Evolutionary conservation across 2,329 filamentous ascomycete species (phyloP), one percentile per base, ranked within the genome.

Genomic region (Paracoccidioides lutzii): DNA sequence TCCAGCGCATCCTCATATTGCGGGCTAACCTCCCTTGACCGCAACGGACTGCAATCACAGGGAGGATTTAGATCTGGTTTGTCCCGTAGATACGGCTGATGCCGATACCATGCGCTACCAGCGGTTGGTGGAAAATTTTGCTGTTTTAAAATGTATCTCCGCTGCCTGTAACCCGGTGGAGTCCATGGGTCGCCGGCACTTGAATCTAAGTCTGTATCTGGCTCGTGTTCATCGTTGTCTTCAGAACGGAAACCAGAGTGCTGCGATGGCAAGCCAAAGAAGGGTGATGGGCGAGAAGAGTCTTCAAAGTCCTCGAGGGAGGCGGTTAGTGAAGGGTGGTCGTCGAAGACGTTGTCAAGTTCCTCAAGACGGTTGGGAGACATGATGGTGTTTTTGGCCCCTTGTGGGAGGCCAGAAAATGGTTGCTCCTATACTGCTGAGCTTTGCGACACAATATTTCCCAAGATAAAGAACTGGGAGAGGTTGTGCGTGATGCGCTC

Each of bases 211-310:
- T 67, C 61, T 66, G 67, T 33, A 6, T 59, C 64, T 56, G 75
- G 75, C 50, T 74, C 70, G 59, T 66, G 69, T 52, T 69, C 71
- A 33, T 78, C 76, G 50, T 78, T 73, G 40, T 74, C 71, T 52
- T 73, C 73, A 14, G 75, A 83, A 61, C 80, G 77, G 73, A 85
- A 84, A 64, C 78, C 81, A 42, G 81, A 85, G 67, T 83, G 81
- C 61, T 81, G 78, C 52, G 78, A 81, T 14, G 78, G 78, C 55
- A 79, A 62, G 28, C 76, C 75, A 58, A 80, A 79, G 53, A 77
- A 67, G 15, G 79, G 80, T 14, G 77, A 78, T 38, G 73, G 75
- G 57, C 73, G 74, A 58, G 55, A 50, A 8, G 51, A 53, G 40
- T 75, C 75, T 65, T 82, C 81, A 70, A 81, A 82, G 69, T 83